Evolutionary conservation across 2,329 filamentous ascomycete species (phyloP).

Genomic region (Colletotrichum magnum): DNA sequence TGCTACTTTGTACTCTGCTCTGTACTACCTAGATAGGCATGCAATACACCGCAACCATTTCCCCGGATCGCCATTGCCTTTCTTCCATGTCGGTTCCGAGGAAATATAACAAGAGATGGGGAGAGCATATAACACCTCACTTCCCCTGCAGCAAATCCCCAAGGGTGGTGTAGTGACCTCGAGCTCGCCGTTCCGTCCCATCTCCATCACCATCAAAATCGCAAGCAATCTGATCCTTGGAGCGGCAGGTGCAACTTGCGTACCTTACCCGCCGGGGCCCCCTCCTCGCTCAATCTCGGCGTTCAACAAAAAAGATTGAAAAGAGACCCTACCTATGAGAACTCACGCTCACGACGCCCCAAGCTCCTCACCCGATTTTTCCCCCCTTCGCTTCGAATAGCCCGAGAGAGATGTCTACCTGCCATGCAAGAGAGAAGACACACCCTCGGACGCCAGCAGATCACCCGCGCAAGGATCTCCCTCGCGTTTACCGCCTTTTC

Average conservation of each 20-base stretch:
- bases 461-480: conserved; percentile 8
- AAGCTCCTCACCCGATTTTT: conserved; percentile 33
- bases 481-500: conserved; percentile 39
- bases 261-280: neutral
- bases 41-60: no score
- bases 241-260: conserved; percentile 1
- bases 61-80: no score
- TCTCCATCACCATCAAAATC: conserved; percentile 20
- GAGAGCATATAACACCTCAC: neutral
- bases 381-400: neutral
- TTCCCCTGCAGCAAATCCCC: conserved; percentile 32
- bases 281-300: conserved; percentile 24
- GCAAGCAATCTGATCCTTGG: conserved; percentile 1
- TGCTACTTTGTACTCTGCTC: no score
- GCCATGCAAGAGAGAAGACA: neutral
- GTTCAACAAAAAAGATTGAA: conserved; percentile 29
- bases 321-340: conserved; percentile 30
- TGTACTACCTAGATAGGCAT: no score
- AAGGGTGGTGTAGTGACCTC: conserved; percentile 7
- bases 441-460: neutral
- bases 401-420: conserved; percentile 15
- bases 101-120: no score
- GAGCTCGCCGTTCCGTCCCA: conserved; percentile 19
- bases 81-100: no score
- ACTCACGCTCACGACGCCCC: conserved; percentile 28